Evolutionary conservation across 1,284 basidiomycete genomes (phyloP), one percentile per base, ranked within the genome.

Genomic region (Grifola frondosa): DNA sequence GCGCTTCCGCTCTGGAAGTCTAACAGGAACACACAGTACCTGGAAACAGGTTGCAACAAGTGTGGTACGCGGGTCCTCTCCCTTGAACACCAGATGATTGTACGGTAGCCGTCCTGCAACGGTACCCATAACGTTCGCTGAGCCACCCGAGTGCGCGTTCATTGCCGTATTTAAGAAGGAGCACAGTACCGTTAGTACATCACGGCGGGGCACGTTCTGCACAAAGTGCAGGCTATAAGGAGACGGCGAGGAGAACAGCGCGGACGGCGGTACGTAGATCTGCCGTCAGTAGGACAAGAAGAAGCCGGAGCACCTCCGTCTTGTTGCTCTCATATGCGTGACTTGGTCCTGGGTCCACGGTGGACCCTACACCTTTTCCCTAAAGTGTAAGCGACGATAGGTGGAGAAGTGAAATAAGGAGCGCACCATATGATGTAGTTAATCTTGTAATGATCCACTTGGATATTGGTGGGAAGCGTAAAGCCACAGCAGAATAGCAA

Each of bases 351-450:
- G 82, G 74, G 56, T 88, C 83, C 17, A 78, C 72, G 2, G 89
- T 90, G 8, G 89, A 90, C 3, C 91, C 91, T 30, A 95, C 78
- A 6, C 91, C 91, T 86, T 91, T 69, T 94, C 91, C 91, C 91
- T 94, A 44, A n/a, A 16, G 34, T 24, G 26, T 19, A 20, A 12
- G 15, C 8, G 2, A 24, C 17, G 21, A 25, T 22, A 5, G 5
- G 21, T 19, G 34, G 16, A 10, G 21, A 6, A 6, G 3, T 13
- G 5, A 16, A n/a, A n/a, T n/a, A n/a, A n/a, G 12, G 24, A 28
- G 62, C 81, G 47, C 59, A 88, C 87, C 88, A 91, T 37, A 90
- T 91, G 13, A 85, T 71, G 68, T 90, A 87, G 63, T 91, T 89
- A 46, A 96, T 87, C 67, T 94, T 92, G 61, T 92, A 77, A 53